These are phyloP conservation scores for Sarocladiaceae sp. DNA, from an alignment of 2,329 filamentous ascomycete genomes.

Conservation along the genomic window DNA sequence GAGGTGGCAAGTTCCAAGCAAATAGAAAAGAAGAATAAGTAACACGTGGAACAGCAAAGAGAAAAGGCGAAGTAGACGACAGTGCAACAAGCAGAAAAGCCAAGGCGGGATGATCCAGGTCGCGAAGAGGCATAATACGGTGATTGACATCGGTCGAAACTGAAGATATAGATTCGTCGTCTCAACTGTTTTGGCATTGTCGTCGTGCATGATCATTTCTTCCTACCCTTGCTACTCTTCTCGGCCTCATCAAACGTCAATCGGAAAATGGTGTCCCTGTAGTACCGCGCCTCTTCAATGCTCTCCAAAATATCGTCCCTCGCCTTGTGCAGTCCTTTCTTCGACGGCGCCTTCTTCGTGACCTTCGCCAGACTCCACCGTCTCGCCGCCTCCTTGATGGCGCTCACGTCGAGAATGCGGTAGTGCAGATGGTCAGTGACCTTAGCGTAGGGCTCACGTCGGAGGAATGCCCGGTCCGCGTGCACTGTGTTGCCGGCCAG, in stretches of 20 bases:
- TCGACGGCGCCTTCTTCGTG: constrained; percentile 60
- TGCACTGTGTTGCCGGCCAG: constrained; percentile 93
- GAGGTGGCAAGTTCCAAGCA: too few relatives aligned
- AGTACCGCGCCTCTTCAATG: constrained; percentile 86
- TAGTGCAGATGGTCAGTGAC: constrained; percentile 81
- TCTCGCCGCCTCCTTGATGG: constrained; percentile 83
- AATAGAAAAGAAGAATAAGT: too few relatives aligned
- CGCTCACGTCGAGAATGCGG: constrained; percentile 86
- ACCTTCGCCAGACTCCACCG: constrained; percentile 61
- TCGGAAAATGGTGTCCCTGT: constrained; percentile 65
- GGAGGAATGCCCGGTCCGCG: constrained; percentile 79
- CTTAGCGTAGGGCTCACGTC: constrained; percentile 65
- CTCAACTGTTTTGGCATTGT: too few relatives aligned
- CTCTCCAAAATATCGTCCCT: constrained; percentile 90
- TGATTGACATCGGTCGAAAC: neutral
- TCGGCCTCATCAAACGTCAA: constrained; percentile 17
- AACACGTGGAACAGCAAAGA: too few relatives aligned
- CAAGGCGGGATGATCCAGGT: too few relatives aligned
- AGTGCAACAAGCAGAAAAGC: too few relatives aligned
- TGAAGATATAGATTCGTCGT: too few relatives aligned
- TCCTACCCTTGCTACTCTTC: neutral
- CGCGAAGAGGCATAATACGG: too few relatives aligned
- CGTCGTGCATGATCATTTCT: neutral
- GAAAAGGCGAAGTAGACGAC: too few relatives aligned
- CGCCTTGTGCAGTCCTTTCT: constrained; percentile 76